These are phyloP conservation scores for Kuraishia piskuri DNA, from an alignment of 805 yeast genomes.

Conservation along the genomic window DNA sequence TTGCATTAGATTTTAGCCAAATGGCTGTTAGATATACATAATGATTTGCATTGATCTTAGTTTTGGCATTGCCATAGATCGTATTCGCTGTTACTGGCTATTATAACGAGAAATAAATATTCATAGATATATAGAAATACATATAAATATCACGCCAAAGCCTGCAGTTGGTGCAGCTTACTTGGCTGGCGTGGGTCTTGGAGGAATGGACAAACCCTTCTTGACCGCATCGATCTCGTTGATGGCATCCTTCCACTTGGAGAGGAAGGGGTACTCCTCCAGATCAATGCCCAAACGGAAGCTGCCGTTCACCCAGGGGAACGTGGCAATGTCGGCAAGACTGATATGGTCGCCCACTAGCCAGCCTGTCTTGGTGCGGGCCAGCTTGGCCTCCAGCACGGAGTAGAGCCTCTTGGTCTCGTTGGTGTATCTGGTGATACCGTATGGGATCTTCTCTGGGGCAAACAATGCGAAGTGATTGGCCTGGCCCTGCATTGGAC, in stretches of 20 bases:
- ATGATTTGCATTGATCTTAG: no score
- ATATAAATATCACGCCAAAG: no score
- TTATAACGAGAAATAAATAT: no score
- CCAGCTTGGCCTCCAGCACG: conserved; percentile 43
- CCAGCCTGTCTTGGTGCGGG: conserved; percentile 35
- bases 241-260: conserved; percentile 31
- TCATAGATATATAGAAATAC: no score
- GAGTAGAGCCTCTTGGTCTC: conserved; percentile 47
- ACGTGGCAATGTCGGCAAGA: conserved; percentile 47
- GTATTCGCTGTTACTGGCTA: no score
- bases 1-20: no score
- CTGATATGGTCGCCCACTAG: conserved; percentile 52
- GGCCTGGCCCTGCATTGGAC: conserved; percentile 60
- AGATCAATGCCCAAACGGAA: conserved; percentile 20
- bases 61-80: no score
- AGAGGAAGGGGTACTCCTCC: conserved; percentile 28
- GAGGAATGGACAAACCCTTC: conserved; percentile 18
- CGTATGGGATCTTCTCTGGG: conserved; percentile 45
- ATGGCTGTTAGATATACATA: no score
- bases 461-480: conserved; percentile 37
- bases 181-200: no score
- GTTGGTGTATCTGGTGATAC: conserved; percentile 36
- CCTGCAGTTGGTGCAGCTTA: no score
- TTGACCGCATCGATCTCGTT: conserved; percentile 23
- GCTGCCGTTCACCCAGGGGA: conserved; percentile 33